Conservation (phyloP, 306 rosid species). For the Acacia acuminata region DNA sequence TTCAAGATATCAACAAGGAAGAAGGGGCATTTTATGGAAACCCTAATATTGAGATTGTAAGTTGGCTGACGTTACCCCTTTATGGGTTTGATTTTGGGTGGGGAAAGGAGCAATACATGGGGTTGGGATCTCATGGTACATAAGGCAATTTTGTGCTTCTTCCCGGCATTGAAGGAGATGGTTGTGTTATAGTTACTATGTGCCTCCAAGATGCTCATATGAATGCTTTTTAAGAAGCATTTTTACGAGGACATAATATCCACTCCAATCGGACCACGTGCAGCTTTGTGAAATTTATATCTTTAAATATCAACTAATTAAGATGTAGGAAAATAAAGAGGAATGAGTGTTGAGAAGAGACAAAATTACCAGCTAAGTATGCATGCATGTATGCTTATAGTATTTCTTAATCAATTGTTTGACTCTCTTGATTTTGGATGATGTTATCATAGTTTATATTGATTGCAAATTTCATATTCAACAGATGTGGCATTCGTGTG, state of each 20-base stretch:
- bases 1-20: conserved; percentile 42
- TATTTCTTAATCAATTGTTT: background rate
- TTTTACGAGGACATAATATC: conserved; percentile 40
- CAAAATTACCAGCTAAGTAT: background rate
- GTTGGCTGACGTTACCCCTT: conserved; percentile 69
- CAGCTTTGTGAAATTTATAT: too few relatives aligned
- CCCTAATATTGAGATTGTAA: conserved; percentile 51
- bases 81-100: too few relatives aligned
- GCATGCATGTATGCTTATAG: background rate
- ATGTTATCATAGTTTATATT: too few relatives aligned
- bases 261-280: too few relatives aligned
- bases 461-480: too few relatives aligned
- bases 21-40: conserved; percentile 45
- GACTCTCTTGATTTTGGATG: background rate
- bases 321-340: too few relatives aligned
- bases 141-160: conserved; percentile 57
- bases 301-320: too few relatives aligned
- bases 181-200: conserved; percentile 45
- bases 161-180: conserved; percentile 46
- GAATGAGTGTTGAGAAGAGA: too few relatives aligned
- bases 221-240: conserved; percentile 55
- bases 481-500: too few relatives aligned
- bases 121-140: conserved; percentile 42
- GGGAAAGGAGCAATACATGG: conserved; percentile 61
- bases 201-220: conserved; percentile 50